Conservation (phyloP, 306 rosid species). For the Senna tora region DNA sequence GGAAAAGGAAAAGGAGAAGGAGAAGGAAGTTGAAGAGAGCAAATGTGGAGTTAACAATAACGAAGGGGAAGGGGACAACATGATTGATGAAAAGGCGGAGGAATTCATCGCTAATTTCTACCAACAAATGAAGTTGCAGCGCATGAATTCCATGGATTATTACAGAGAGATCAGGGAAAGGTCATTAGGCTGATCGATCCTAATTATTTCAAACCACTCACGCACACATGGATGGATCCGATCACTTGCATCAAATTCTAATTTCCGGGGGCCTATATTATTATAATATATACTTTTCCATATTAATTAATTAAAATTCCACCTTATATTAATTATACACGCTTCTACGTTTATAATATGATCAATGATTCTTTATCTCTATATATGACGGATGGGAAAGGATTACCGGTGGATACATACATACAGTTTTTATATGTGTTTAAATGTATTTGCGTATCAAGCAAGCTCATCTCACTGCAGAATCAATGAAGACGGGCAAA, state of each 20-base stretch:
- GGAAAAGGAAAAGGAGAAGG: neutral
- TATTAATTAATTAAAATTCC: neutral
- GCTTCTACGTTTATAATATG: no score
- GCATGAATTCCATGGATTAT: constrained; percentile 32
- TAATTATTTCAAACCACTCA: no score
- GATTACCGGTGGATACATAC: neutral
- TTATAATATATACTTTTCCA: neutral
- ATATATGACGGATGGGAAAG: neutral
- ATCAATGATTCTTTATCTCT: neutral
- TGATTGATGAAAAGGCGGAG: constrained; percentile 76
- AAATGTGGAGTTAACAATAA: neutral
- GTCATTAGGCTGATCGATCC: constrained; percentile 54
- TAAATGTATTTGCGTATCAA: neutral
- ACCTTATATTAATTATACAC: neutral
- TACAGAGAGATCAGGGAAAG: constrained; percentile 46
- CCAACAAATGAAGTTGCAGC: constrained; percentile 65
- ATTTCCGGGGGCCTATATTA: no score
- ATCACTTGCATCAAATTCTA: no score
- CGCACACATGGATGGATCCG: no score
- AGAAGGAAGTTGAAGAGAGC: neutral
- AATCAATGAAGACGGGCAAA: neutral
- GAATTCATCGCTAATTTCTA: constrained; percentile 78
- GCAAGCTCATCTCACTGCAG: neutral
- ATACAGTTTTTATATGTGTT: neutral
- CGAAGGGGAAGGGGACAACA: constrained; percentile 44